These are phyloP conservation scores for Fusarium chaquense DNA, from an alignment of 2,329 filamentous ascomycete species.

Conservation along the genomic window DNA sequence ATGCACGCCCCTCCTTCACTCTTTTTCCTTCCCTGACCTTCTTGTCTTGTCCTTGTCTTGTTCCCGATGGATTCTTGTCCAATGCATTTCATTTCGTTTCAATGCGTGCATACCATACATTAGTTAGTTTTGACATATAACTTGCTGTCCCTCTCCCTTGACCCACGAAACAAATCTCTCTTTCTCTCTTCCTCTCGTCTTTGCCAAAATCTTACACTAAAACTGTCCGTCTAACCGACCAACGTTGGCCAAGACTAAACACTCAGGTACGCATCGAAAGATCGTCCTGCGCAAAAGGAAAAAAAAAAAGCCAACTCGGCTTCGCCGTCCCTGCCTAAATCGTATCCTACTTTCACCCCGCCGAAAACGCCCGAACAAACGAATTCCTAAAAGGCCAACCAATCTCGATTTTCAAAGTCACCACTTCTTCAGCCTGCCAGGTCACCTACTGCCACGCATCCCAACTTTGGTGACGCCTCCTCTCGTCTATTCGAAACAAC, in stretches of 20 bases:
- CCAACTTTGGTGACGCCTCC: neutral
- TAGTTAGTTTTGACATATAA: constrained; percentile 22
- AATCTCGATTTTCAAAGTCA: constrained; percentile 7
- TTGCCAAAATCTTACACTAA: neutral
- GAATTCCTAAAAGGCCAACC: constrained; percentile 21
- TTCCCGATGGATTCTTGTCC: constrained; percentile 8
- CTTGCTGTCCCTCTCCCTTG: constrained; percentile 35
- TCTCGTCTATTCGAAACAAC: constrained; percentile 17
- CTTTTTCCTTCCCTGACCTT: neutral
- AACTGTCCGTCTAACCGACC: neutral
- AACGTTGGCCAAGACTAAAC: neutral
- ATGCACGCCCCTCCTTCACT: constrained; percentile 20
- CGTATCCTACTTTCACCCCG: constrained; percentile 30
- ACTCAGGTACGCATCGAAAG: constrained; percentile 1
- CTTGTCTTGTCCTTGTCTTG: neutral
- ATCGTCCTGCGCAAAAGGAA: neutral
- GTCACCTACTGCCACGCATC: neutral
- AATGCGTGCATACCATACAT: constrained; percentile 12
- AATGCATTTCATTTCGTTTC: constrained; percentile 9
- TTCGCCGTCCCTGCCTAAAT: constrained; percentile 33
- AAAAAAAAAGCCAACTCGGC: constrained; percentile 35
- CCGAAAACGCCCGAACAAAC: constrained; percentile 47
- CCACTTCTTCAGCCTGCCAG: neutral
- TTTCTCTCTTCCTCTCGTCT: neutral
- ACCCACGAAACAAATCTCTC: constrained; percentile 6